Percentiles rank a stretch among this genome's conserved stretches.
phyloP scores from a whole-genome alignment of 768 basidiomycete genomes.

The Favolaschia claudopus region DNA sequence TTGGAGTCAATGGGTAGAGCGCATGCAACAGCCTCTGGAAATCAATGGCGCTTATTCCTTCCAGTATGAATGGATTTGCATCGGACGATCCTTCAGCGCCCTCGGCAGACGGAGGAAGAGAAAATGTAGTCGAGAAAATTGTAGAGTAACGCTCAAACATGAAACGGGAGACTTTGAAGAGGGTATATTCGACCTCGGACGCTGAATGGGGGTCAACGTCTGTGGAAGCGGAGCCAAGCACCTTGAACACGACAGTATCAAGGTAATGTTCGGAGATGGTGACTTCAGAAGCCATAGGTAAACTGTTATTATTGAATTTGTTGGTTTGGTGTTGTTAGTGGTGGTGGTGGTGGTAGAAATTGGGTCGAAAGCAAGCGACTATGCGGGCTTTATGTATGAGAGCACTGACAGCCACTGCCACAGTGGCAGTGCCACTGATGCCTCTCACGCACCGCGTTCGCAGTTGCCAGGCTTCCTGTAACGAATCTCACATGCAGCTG shows the following conservation, averaged over 20 bases:
- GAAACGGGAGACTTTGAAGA: constrained; percentile 38
- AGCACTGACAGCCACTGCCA: too few relatives aligned
- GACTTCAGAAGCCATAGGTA: not conserved
- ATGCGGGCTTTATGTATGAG: too few relatives aligned
- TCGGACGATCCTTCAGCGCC: constrained; percentile 34
- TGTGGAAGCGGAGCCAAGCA: not conserved
- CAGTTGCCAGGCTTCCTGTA: too few relatives aligned
- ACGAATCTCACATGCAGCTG: too few relatives aligned
- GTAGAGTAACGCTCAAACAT: constrained; percentile 31
- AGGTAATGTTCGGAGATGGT: constrained; percentile 13
- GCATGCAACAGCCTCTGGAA: constrained; percentile 33
- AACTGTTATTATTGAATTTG: not conserved
- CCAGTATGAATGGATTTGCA: constrained; percentile 33
- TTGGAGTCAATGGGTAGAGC: constrained; percentile 31
- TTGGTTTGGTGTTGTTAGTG: not conserved
- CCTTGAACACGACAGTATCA: constrained; percentile 23
- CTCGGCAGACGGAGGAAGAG: constrained; percentile 23
- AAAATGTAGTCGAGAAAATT: constrained; percentile 32
- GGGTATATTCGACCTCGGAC: constrained; percentile 34
- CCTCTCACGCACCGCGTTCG: too few relatives aligned
- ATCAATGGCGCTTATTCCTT: constrained; percentile 29
- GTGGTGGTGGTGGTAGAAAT: not conserved
- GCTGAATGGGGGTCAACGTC: too few relatives aligned
- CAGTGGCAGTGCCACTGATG: too few relatives aligned
- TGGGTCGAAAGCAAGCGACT: too few relatives aligned